Percentiles rank a stretch among this genome's conserved stretches.
Evolutionary conservation across 2,329 filamentous ascomycete genomes (phyloP).

Genomic region (Sclerotinia subarctica): DNA sequence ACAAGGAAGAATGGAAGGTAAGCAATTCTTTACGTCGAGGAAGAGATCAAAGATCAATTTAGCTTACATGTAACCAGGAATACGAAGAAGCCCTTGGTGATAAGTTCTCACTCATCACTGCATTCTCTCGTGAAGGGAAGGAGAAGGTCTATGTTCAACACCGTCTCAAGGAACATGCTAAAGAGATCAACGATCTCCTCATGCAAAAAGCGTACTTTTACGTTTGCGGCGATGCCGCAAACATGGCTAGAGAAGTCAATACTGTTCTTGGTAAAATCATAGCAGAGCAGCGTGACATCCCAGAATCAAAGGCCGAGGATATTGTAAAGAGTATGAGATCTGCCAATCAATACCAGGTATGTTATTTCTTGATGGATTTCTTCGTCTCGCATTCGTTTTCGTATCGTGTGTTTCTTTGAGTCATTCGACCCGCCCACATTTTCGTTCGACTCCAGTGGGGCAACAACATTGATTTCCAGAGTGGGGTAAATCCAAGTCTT

Average conservation of each 20-base stretch:
- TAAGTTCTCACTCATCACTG: slow-evolving; percentile 84
- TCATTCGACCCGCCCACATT: background rate
- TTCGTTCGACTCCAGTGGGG: background rate
- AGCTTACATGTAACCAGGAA: slow-evolving; percentile 52
- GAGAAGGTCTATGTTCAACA: slow-evolving; percentile 98
- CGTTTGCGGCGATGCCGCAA: slow-evolving; percentile 94
- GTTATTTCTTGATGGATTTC: slow-evolving; percentile 13
- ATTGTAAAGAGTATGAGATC: slow-evolving; percentile 96
- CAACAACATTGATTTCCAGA: background rate
- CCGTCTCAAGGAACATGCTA: slow-evolving; percentile 75
- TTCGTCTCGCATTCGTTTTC: background rate
- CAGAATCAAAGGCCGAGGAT: slow-evolving; percentile 87
- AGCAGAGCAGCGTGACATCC: slow-evolving; percentile 74
- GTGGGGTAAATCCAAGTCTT: background rate
- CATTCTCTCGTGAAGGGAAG: slow-evolving; percentile 84
- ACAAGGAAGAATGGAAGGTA: slow-evolving; percentile 89
- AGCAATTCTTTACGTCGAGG: slow-evolving; percentile 40
- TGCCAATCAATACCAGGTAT: slow-evolving; percentile 91
- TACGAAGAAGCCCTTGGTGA: slow-evolving; percentile 82
- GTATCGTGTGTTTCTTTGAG: background rate
- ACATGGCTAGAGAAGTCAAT: slow-evolving; percentile 95
- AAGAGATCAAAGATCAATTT: background rate
- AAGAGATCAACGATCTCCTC: slow-evolving; percentile 83
- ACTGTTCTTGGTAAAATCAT: slow-evolving; percentile 83
- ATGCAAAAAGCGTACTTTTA: slow-evolving; percentile 91